Percentiles rank a stretch among this genome's conserved stretches.
These are phyloP conservation scores for Rhodotorula sp. DNA, from an alignment of 1,284 basidiomycete genomes.

Conservation along the genomic window DNA sequence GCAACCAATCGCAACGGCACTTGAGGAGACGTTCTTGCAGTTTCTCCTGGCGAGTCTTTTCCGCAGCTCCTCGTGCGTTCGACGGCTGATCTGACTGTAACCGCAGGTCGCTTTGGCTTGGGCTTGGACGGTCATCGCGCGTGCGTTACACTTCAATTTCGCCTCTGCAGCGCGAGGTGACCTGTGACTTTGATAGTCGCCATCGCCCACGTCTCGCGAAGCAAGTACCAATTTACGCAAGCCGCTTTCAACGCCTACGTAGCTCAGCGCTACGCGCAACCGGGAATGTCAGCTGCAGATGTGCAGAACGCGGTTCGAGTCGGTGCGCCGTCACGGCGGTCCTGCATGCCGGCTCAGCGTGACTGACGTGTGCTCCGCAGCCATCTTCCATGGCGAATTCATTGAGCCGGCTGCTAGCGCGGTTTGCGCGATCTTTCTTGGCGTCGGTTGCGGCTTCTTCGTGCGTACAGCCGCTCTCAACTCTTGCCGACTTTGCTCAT, in stretches of 20 bases:
- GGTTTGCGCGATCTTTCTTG: constrained; percentile 35
- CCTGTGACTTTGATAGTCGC: constrained; percentile 4
- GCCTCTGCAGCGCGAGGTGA: background rate
- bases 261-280: constrained; percentile 1
- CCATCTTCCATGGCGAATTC: constrained; percentile 30
- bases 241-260: constrained; percentile 13
- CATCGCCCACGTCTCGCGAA: constrained; percentile 31
- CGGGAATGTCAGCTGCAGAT: constrained; percentile 10
- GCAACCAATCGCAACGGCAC: constrained; percentile 22
- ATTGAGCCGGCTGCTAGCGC: constrained; percentile 25
- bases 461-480: background rate
- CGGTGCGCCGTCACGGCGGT: background rate
- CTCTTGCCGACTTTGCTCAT: background rate
- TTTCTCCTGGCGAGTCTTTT: constrained; percentile 15
- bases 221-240: constrained; percentile 11
- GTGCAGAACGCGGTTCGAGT: background rate
- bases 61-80: background rate
- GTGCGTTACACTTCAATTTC: background rate
- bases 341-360: background rate
- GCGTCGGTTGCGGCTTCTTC: constrained; percentile 28
- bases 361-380: background rate
- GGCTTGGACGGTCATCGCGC: constrained; percentile 27
- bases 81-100: background rate
- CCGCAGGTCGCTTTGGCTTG: constrained; percentile 10
- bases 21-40: constrained; percentile 35